phyloP scores from a whole-genome alignment of 1,284 basidiomycete species.

The Cerrena zonata region DNA sequence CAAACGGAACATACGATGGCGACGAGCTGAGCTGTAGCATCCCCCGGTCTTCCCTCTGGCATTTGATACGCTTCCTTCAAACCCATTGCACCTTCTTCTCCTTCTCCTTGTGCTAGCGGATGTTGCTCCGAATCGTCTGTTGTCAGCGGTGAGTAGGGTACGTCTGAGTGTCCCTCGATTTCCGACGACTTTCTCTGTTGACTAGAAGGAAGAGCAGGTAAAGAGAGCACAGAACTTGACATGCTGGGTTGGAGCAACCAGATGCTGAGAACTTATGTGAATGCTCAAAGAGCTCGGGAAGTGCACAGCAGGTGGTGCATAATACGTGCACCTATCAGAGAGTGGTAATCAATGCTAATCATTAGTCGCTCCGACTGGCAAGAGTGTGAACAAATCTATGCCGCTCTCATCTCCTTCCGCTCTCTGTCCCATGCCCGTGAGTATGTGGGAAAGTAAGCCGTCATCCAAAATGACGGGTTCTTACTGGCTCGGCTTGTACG shows the following conservation, averaged over 20 bases:
- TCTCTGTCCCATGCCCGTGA: neutral
- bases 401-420: no score
- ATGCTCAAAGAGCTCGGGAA: neutral
- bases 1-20: constrained; percentile 34
- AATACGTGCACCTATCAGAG: constrained; percentile 10
- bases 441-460: neutral
- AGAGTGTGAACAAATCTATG: neutral
- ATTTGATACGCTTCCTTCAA: constrained; percentile 32
- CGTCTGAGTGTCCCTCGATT: constrained; percentile 8
- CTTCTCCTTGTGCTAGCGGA: no score
- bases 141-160: constrained; percentile 17
- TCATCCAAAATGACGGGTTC: no score
- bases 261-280: neutral
- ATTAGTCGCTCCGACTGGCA: neutral
- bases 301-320: neutral
- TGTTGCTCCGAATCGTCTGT: constrained; percentile 10
- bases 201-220: constrained; percentile 4
- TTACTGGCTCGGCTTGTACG: no score
- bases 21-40: constrained; percentile 32
- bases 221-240: neutral
- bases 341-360: neutral
- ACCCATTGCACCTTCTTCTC: constrained; percentile 28
- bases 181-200: neutral
- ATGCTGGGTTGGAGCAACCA: neutral
- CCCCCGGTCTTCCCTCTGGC: constrained; percentile 37